Evolutionary conservation across 805 yeast species (phyloP).

Genomic region (Candida pseudoglaebosa): DNA sequence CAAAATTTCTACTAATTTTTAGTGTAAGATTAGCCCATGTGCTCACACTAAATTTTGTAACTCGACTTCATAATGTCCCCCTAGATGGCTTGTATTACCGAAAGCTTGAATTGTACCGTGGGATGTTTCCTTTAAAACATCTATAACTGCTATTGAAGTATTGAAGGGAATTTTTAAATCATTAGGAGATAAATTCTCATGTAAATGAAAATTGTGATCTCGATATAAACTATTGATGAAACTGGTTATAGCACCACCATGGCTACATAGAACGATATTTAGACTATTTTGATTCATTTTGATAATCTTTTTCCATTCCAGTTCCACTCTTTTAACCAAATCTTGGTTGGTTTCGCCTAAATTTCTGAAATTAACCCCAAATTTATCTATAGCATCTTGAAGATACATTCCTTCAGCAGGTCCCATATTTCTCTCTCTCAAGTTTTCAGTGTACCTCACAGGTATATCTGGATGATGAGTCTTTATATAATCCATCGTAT

Average conservation of each 20-base stretch:
- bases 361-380: constrained; percentile 56
- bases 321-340: constrained; percentile 46
- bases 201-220: constrained; percentile 34
- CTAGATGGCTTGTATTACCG: constrained; percentile 69
- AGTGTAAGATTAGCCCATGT: not conserved
- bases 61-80: constrained; percentile 47
- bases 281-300: constrained; percentile 30
- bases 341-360: constrained; percentile 57
- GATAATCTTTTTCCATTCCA: constrained; percentile 42
- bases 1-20: not conserved
- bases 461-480: constrained; percentile 12
- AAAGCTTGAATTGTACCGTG: constrained; percentile 48
- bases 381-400: constrained; percentile 57
- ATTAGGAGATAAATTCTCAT: constrained; percentile 32
- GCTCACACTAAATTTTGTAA: constrained; percentile 29
- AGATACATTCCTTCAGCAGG: constrained; percentile 68
- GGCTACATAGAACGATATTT: constrained; percentile 65
- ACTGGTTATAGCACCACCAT: constrained; percentile 77
- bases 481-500: constrained; percentile 48
- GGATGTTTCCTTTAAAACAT: constrained; percentile 38
- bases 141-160: constrained; percentile 69
- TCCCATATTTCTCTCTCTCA: constrained; percentile 80
- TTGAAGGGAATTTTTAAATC: constrained; percentile 62
- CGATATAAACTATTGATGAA: constrained; percentile 48
- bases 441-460: constrained; percentile 32